Percentiles rank a stretch among this genome's conserved stretches.
Evolutionary conservation across 805 yeast genomes (phyloP).

Genomic region (Maudiozyma saulgeensis): DNA sequence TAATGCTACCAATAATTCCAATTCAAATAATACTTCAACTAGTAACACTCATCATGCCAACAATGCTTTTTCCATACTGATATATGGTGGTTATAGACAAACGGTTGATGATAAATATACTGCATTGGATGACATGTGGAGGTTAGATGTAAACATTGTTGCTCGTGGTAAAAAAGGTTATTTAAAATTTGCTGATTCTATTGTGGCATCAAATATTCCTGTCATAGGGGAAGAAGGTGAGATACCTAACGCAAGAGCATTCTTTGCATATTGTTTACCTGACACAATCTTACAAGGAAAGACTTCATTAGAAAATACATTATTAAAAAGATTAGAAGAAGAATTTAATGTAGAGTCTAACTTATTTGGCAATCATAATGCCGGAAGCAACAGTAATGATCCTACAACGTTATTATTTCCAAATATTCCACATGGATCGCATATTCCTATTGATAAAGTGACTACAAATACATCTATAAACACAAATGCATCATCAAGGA

Average conservation of each 20-base stretch:
- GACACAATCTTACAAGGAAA: constrained; percentile 10
- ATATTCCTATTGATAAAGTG: constrained; percentile 1
- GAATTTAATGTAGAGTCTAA: constrained; percentile 13
- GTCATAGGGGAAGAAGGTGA: constrained; percentile 6
- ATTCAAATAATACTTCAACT: not conserved
- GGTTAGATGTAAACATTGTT: constrained; percentile 31
- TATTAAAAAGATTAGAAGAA: constrained; percentile 15
- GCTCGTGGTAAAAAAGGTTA: constrained; percentile 30
- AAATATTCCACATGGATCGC: constrained; percentile 11
- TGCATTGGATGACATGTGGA: constrained; percentile 36
- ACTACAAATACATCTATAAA: not conserved
- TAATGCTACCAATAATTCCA: not conserved
- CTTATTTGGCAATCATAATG: not conserved
- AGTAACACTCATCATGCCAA: not conserved
- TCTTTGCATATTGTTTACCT: constrained; percentile 25
- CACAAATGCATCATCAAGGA: not conserved
- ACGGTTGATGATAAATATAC: constrained; percentile 25
- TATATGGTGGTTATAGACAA: constrained; percentile 43
- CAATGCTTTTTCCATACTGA: constrained; percentile 18
- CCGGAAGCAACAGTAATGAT: not conserved
- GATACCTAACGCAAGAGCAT: constrained; percentile 32
- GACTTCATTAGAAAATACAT: constrained; percentile 7
- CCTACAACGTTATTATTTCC: constrained; percentile 10
- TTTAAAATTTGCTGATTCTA: constrained; percentile 31
- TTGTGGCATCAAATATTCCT: constrained; percentile 26